Base-by-base conservation (phyloP, 257 asterid species). In the Gentiana straminea region DNA sequence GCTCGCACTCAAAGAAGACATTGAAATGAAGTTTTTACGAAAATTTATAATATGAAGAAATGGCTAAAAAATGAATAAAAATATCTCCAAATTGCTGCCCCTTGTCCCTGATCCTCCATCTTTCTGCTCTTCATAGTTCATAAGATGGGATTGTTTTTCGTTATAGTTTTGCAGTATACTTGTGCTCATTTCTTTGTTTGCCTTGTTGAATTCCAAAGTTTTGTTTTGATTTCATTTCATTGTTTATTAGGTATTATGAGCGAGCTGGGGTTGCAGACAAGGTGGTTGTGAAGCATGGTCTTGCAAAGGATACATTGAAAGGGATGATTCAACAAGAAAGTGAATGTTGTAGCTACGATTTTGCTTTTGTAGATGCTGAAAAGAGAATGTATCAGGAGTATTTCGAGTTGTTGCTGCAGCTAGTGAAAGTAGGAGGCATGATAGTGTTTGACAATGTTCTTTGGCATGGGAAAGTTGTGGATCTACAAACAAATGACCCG, bases 381-480 rank as follows among this genome's bases (percentile, higher is more conserved):
- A 91, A 91, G 92, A 78, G 72, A 77, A 84, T 81, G 93, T 87
- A 91, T 71, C 92, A 69, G 59, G 87, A 83, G 43, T 91, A 91
- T 67, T 84, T 84, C 58, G 96, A 91, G 66, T 71, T 87, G 73
- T 81, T 91, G 64, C 86, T 91, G 55, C 86, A 87, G 64, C 81
- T 91, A 87, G 96, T 87, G 57, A 82, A 89, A 77, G 81, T 77
- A 38, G 96, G 96, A 62, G 95, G 98, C 55, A 57, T 91, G 32
- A 84, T 87, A 61, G 95, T 87, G 65, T 66, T 91, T 34, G 98
- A 91, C 75, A 87, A 91, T 69, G 98, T 91, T 61, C 90, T 87
- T 48, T 87, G 98, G 98, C 90, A 87, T 36, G 98, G 98, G 63
- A 80, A 84, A 72, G 94, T 87, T 69, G 92, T 94, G 0, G 95